Evolutionary conservation across 2,329 filamentous ascomycete species (phyloP).

Genomic region (Aureobasidium subglaciale): DNA sequence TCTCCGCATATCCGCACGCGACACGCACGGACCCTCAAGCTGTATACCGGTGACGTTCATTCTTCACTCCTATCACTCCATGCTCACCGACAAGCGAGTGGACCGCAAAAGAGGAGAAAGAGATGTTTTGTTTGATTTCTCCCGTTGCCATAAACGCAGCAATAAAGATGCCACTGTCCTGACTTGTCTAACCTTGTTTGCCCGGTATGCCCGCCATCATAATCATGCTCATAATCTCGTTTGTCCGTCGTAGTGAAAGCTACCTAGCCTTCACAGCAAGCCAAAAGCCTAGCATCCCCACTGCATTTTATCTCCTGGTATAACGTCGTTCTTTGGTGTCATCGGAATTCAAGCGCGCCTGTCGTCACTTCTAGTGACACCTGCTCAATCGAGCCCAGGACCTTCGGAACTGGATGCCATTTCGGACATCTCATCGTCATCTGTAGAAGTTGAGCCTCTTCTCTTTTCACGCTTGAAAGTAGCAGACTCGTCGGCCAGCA

Average conservation of each 20-base stretch:
- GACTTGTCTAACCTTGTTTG: not conserved
- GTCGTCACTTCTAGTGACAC: not conserved
- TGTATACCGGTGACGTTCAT: too few relatives aligned
- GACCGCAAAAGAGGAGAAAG: not conserved
- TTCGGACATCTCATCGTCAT: not conserved
- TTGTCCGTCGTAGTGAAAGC: not conserved
- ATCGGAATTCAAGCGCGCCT: not conserved
- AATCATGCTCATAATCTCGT: not conserved
- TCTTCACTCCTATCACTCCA: too few relatives aligned
- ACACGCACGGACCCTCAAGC: not conserved
- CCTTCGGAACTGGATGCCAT: not conserved
- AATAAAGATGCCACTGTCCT: not conserved
- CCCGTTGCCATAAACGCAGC: not conserved
- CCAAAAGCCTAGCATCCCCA: not conserved
- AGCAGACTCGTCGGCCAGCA: constrained; percentile 4
- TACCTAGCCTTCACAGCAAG: not conserved
- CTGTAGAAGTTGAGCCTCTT: not conserved
- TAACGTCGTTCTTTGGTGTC: not conserved
- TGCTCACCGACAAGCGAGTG: not conserved
- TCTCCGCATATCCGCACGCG: not conserved
- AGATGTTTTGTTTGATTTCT: not conserved
- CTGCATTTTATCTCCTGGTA: not conserved
- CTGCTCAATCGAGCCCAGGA: not conserved
- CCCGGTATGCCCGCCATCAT: not conserved
- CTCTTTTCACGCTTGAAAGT: constrained; percentile 14